Percentiles rank a stretch among this genome's conserved stretches.
These are phyloP conservation scores for Amborella trichopoda DNA, from an alignment of 164 flowering plant species.

Conservation along the genomic window DNA sequence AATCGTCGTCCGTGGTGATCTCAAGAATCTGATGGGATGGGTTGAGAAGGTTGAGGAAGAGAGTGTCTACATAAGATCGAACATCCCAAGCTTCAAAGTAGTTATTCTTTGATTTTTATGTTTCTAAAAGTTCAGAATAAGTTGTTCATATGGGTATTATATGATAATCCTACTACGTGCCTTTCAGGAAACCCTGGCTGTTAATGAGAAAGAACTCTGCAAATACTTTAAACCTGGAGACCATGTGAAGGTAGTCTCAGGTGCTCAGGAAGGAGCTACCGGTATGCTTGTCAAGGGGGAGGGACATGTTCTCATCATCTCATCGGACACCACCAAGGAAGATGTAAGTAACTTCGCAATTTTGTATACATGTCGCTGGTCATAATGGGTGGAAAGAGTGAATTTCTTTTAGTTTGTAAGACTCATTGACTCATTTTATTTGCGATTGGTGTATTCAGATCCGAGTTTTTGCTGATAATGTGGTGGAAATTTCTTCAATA, in stretches of 20 bases:
- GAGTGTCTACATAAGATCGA: constrained; percentile 70
- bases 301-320: constrained; percentile 72
- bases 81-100: constrained; percentile 61
- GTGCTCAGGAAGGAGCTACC: constrained; percentile 89
- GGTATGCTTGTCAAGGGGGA: constrained; percentile 95
- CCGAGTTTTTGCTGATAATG: constrained; percentile 91
- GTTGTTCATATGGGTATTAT: too few species aligned
- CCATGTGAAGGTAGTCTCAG: constrained; percentile 93
- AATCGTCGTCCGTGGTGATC: constrained; percentile 80
- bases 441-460: too few species aligned
- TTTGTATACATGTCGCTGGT: background rate
- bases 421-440: too few species aligned
- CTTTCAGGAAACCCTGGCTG: constrained; percentile 73
- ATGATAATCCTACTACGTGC: too few species aligned
- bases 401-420: too few species aligned
- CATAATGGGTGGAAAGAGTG: too few species aligned
- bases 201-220: constrained; percentile 79
- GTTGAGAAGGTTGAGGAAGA: constrained; percentile 98
- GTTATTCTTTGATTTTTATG: constrained; percentile 2
- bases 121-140: background rate
- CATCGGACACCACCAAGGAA: constrained; percentile 91
- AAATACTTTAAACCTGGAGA: constrained; percentile 92
- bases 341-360: constrained; percentile 40
- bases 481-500: constrained; percentile 93
- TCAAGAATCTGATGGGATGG: constrained; percentile 81